Conservation (phyloP, 192 early-diverging fungal species). For the Powellomyces hirtus region DNA sequence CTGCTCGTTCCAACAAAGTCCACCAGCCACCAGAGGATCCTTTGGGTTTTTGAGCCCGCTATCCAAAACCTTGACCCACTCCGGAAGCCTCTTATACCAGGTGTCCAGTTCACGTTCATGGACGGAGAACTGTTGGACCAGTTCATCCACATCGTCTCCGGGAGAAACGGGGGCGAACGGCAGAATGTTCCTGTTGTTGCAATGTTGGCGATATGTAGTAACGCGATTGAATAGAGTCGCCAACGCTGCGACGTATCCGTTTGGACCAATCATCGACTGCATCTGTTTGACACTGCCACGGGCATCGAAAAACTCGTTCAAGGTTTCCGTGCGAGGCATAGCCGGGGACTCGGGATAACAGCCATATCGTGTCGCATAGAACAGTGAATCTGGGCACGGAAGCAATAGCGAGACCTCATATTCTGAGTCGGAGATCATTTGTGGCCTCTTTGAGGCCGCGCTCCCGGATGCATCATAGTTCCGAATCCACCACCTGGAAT, state of each 20-base stretch:
- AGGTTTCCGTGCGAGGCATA: constrained; percentile 21
- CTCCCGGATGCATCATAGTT: constrained; percentile 29
- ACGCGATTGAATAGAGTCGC: constrained; percentile 32
- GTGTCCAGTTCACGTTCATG: constrained; percentile 14
- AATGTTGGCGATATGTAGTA: constrained; percentile 17
- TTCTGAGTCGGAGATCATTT: constrained; percentile 27
- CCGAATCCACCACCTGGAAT: constrained; percentile 22
- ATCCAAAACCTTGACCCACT: constrained; percentile 23
- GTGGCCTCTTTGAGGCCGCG: constrained; percentile 29
- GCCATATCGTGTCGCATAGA: constrained; percentile 26
- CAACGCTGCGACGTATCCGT: constrained; percentile 26
- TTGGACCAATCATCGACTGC: constrained; percentile 25
- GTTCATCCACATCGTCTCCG: background rate
- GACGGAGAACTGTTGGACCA: background rate
- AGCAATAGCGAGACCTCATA: constrained; percentile 15
- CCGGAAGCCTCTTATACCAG: constrained; percentile 28
- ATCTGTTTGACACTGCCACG: background rate
- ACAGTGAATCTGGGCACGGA: constrained; percentile 27
- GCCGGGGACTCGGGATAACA: background rate
- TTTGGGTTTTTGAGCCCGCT: background rate
- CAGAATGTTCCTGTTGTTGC: constrained; percentile 24
- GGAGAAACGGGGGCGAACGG: constrained; percentile 16
- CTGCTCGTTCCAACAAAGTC: constrained; percentile 22
- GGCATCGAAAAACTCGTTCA: constrained; percentile 17
- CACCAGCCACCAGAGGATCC: constrained; percentile 18